Conservation (phyloP, 306 rosid genomes). For the Glycine soja region DNA sequence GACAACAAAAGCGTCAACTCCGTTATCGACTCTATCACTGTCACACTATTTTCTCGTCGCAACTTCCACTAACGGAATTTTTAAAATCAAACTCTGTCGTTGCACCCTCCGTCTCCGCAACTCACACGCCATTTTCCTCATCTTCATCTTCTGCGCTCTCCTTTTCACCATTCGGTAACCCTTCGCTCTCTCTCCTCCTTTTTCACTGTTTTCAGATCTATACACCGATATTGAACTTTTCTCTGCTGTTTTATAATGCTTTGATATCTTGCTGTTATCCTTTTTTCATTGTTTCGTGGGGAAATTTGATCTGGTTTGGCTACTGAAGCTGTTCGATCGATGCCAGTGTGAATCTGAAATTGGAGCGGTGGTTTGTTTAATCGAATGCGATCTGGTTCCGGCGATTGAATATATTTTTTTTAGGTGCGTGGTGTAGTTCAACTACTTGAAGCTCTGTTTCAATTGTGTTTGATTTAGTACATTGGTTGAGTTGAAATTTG, state of each 20-base stretch:
- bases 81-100: background rate
- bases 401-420: constrained; percentile 12
- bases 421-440: constrained; percentile 10
- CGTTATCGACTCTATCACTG: constrained; percentile 4
- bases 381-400: constrained; percentile 26
- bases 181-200: constrained; percentile 4
- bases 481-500: constrained; percentile 24
- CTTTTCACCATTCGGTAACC: constrained; percentile 32
- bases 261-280: constrained; percentile 3
- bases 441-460: constrained; percentile 31
- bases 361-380: background rate
- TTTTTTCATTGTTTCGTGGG: constrained; percentile 17
- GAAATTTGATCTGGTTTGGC: constrained; percentile 35
- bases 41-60: background rate
- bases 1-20: constrained; percentile 27
- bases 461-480: constrained; percentile 2
- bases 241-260: background rate
- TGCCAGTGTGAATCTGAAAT: constrained; percentile 17
- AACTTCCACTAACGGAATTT: background rate
- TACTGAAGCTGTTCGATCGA: constrained; percentile 27
- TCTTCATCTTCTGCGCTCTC: background rate
- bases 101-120: constrained; percentile 35
- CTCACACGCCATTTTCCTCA: constrained; percentile 10
- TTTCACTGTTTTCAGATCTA: constrained; percentile 44
- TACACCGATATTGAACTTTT: background rate